Base-by-base conservation (phyloP, 2,329 filamentous ascomycete species). In the Phialophora verrucosa region DNA sequence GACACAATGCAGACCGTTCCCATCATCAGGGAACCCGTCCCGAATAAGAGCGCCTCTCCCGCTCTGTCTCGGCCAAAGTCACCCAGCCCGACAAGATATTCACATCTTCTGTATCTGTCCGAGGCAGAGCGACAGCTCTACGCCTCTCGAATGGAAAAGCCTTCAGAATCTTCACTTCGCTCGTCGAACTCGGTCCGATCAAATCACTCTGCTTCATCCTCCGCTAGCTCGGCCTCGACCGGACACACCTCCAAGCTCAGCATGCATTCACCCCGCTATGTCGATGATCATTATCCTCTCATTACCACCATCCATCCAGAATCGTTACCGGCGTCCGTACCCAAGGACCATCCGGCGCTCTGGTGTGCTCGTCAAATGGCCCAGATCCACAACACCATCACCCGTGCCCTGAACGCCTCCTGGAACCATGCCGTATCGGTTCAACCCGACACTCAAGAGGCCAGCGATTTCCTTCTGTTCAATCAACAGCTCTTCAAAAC, bases 151-250 rank as follows among this genome's bases (percentile, higher is more conserved):
- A 66, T 70, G 59, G 56, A 65, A 55, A 44, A 57, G 27, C 91
- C 17, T 79, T 83, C 72, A 91, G 92, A 76, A 97, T 95, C 1
- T 8, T 68, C 65, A n/a, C 44, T 68, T 27, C 58, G 49, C 20
- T 63, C 64, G 84, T 86, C 51, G 95, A 92, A 75, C 91, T 94
- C 55, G 93, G 88, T 3, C 98, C 93, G 71, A 90, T 95, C 0
- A 93, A 93, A 11, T 88, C 89, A 71, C 85, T 83, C 31, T 85
- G 85, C 38, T 87, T 87, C 38, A 29, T 63, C 58, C n/a, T 62
- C 63, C 86, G 87, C 38, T 87, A 87, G 23, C 84, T 91, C 0
- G 93, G 94, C 75, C 93, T 97, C 55, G 98, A 89, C 66, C 93
- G 90, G 54, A 20, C 38, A 11, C 42, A 59, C 55, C 10, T 67